These are phyloP conservation scores for Yamadazyma kanchanaburiensis DNA, from an alignment of 1,139 yeast species.

Conservation along the genomic window DNA sequence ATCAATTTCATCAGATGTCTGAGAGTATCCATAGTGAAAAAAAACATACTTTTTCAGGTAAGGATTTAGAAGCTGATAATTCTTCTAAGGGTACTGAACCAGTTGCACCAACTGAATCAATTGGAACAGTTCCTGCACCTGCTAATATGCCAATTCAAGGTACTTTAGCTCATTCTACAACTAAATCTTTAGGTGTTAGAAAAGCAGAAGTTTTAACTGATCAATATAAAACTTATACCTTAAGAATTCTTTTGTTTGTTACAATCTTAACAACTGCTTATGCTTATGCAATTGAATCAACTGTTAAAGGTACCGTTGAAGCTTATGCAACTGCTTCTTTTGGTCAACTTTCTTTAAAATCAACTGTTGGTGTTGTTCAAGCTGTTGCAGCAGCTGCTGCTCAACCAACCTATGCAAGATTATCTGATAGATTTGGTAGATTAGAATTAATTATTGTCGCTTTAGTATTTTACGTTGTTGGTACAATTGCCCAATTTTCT, in stretches of 20 bases:
- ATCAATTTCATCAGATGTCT: constrained; percentile 2
- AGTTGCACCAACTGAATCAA: too few species aligned
- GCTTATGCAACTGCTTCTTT: constrained; percentile 57
- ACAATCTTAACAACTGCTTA: constrained; percentile 60
- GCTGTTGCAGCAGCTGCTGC: constrained; percentile 70
- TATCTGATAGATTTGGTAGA: constrained; percentile 72
- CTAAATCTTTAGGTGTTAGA: constrained; percentile 35
- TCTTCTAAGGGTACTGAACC: constrained; percentile 2
- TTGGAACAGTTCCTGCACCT: too few species aligned
- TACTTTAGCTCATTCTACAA: constrained; percentile 13
- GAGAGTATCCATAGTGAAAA: constrained; percentile 1
- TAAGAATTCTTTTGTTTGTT: constrained; percentile 39
- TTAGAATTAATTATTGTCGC: constrained; percentile 52
- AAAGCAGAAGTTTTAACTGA: constrained; percentile 39
- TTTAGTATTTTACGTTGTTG: constrained; percentile 60
- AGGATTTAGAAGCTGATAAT: constrained; percentile 4
- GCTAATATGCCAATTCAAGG: constrained; percentile 6
- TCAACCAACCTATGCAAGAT: constrained; percentile 66
- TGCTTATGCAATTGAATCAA: constrained; percentile 64
- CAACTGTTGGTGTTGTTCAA: constrained; percentile 63
- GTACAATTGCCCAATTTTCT: constrained; percentile 69
- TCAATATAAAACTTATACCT: constrained; percentile 22
- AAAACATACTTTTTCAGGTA: constrained; percentile 3
- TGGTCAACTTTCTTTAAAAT: constrained; percentile 53
- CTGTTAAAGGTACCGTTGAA: constrained; percentile 48